Base-by-base conservation (phyloP, 1,139 yeast genomes). In the Yarrowia galli region DNA sequence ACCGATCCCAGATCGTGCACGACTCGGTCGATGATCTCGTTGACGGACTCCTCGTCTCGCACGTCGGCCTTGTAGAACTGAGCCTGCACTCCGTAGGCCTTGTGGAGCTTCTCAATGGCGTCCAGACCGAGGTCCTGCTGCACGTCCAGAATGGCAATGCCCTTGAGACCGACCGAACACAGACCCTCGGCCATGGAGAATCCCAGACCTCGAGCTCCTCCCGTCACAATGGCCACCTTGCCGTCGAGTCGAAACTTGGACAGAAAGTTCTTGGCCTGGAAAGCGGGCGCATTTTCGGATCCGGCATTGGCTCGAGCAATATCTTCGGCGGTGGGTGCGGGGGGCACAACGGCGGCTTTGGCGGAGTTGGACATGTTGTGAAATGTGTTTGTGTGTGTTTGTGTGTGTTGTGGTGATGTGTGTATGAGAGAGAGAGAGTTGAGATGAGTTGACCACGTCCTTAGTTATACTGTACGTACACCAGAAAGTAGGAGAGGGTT, bases 201-300 rank as follows among this genome's bases (percentile, higher is more conserved):
- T 28, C 89, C 89, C 70, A 88, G 82, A 48, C 91, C 91, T 56
- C 91, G 87, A 67, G 89, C 87, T 67, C 90, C 91, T 68, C 91
- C 91, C 63, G 91, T 88, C 70, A 87, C 80, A 60, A 88, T 81
- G 68, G 88, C 91, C 69, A 87, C 84, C 79, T 86, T 85, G 66
- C 91, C 91, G 74, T 87, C 90, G 70, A 87, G 82, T 73, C 89
- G 82, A 78, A 87, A 87, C 77, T 77, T 81, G 68, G 68, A 58
- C 67, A 80, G 67, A 67, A 79, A 79, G 74, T 80, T 74, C 72
- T 79, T 80, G 53, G 80, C 79, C 43, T 68, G 75, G 68, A 76
- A 76, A 32, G 79, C 77, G 13, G 75, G 76, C 28, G 72, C 78
- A 16, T 80, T 79, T 53, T 71, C 74, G 46, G 74, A 68, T 25